Evolutionary conservation across 2,329 filamentous ascomycete genomes (phyloP).

Genomic region (Leptoxyphium fumago): DNA sequence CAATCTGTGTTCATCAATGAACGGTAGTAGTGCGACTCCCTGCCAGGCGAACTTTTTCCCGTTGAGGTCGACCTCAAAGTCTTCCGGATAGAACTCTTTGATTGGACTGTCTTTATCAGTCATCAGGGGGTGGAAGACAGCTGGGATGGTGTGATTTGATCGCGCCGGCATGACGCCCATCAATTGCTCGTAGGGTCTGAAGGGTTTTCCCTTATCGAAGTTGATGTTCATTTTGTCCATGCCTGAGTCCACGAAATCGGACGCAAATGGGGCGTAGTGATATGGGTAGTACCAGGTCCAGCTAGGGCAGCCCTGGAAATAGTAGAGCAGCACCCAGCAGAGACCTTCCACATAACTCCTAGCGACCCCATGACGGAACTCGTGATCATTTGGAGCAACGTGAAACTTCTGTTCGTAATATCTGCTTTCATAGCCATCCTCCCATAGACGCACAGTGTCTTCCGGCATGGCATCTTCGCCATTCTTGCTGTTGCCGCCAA

Average conservation of each 20-base stretch:
- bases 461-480: slow-evolving; percentile 47
- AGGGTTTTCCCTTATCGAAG: slow-evolving; percentile 74
- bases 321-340: slow-evolving; percentile 90
- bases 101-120: slow-evolving; percentile 75
- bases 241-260: slow-evolving; percentile 61
- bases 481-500: slow-evolving; percentile 30
- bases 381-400: slow-evolving; percentile 63
- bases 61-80: slow-evolving; percentile 86
- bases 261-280: slow-evolving; percentile 94
- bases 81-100: slow-evolving; percentile 92
- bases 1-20: slow-evolving; percentile 84
- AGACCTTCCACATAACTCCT: slow-evolving; percentile 88
- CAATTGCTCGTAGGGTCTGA: slow-evolving; percentile 86
- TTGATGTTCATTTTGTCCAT: slow-evolving; percentile 62
- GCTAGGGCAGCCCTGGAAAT: slow-evolving; percentile 93
- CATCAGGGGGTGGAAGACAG: slow-evolving; percentile 84
- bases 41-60: slow-evolving; percentile 99
- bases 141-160: slow-evolving; percentile 79
- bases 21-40: slow-evolving; percentile 81
- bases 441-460: slow-evolving; percentile 84
- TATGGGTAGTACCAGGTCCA: slow-evolving; percentile 99
- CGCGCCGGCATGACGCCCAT: slow-evolving; percentile 95
- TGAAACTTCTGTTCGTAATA: slow-evolving; percentile 97
- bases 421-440: slow-evolving; percentile 83
- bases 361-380: slow-evolving; percentile 79